Base-by-base conservation (phyloP, 2,329 filamentous ascomycete species). In the Diaporthe citriasiana region DNA sequence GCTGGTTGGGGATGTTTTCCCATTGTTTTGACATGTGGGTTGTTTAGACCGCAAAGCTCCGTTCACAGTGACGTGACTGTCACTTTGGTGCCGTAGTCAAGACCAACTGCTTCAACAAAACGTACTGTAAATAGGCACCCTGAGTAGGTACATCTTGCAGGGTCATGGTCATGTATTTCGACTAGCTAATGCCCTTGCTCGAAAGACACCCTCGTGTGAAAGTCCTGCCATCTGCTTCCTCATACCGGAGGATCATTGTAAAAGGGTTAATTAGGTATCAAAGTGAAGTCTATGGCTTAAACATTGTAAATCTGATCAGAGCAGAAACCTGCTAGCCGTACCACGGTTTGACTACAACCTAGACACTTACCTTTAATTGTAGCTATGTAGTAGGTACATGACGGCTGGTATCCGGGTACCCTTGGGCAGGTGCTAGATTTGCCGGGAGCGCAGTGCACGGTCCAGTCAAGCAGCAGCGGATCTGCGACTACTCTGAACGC, bases 21-120 rank as follows among this genome's bases (percentile, higher is more conserved):
- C 51, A 22, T 57, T 57, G 27, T 55, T 35, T 51, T 47, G 59
- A 47, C 10, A 27, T 3, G 5, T 56, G 59, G 59, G 15, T 53
- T 68, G 63, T 53, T 51, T 53, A 33, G 47, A 51, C 19, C 17
- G 63, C 47, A 40, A 40, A 53, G 45, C 47, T 53, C 15, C 33
- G 53, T 53, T 53, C 33, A 22, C n/a, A 40, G 63, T 68, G 63
- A 68, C 63, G 70, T 71, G 70, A 71, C 56, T 71, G n/a, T 63
- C 25, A 42, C 47, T 33, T 10, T 10, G 51, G 51, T 5, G 38
- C 40, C 3, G n/a, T 10, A 19, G n/a, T 12, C 19, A 33, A 50
- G 63, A 40, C 70, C 70, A 45, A 57, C 56, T 10, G 7, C 30
- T 27, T 8, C 19, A 22, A 51, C 56, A 22, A 25, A 38, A 66